These are phyloP conservation scores for Dicorynia guianensis DNA, from an alignment of 306 rosid species.

Conservation along the genomic window DNA sequence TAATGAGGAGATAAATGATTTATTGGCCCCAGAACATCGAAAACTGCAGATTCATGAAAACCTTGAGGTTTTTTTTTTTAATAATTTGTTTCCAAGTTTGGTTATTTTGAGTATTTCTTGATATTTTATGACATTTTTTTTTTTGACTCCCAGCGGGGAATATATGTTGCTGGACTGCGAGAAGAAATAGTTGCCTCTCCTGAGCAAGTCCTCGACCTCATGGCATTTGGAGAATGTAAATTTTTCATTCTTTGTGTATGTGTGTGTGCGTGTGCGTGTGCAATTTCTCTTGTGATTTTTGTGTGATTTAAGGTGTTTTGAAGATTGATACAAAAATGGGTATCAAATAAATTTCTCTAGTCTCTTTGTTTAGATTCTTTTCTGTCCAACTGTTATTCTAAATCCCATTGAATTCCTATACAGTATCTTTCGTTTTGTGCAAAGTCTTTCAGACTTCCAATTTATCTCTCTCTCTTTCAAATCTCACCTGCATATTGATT, in stretches of 20 bases:
- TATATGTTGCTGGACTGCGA: conserved; percentile 93
- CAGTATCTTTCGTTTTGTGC: conserved; percentile 11
- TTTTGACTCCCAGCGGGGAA: conserved; percentile 75
- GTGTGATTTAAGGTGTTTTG: conserved; percentile 15
- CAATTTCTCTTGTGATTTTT: neutral
- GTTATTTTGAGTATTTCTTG: conserved; percentile 22
- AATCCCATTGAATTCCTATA: neutral
- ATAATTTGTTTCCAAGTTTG: neutral
- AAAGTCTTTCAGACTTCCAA: neutral
- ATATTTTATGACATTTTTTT: conserved; percentile 29
- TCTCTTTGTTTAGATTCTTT: conserved; percentile 23
- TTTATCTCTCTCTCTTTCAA: conserved; percentile 6
- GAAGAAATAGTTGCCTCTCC: conserved; percentile 96
- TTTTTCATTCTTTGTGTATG: conserved; percentile 2
- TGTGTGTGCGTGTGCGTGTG: neutral
- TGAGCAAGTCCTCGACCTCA: conserved; percentile 82
- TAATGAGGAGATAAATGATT: conserved; percentile 92
- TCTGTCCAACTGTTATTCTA: neutral
- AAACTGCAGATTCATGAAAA: conserved; percentile 97
- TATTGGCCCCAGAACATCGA: conserved; percentile 92
- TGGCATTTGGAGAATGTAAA: conserved; percentile 92
- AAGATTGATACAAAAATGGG: conserved; percentile 30
- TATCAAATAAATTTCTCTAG: conserved; percentile 17
- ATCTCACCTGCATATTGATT: conserved; percentile 5
- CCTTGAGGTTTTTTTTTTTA: conserved; percentile 63